phyloP scores from a whole-genome alignment of 192 early-diverging fungal genomes.

The Thamnidium elegans region DNA sequence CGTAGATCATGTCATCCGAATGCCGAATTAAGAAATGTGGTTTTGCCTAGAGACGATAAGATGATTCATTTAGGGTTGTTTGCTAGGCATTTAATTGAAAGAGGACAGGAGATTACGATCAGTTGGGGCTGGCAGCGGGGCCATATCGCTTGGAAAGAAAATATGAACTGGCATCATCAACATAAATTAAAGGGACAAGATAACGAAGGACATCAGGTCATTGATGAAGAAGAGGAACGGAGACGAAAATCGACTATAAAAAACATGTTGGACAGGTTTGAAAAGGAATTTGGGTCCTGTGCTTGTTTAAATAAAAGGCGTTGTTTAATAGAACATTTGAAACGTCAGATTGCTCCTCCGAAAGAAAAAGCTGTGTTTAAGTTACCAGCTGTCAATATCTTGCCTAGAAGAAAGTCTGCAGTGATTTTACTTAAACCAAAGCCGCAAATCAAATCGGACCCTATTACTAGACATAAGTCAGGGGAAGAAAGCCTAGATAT shows the following conservation, averaged over 20 bases:
- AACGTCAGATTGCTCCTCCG: slow-evolving; percentile 16
- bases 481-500: slow-evolving; percentile 24
- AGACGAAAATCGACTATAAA: slow-evolving; percentile 31
- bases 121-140: slow-evolving; percentile 69
- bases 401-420: slow-evolving; percentile 1
- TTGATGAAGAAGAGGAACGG: slow-evolving; percentile 23
- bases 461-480: not conserved
- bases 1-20: slow-evolving; percentile 69
- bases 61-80: slow-evolving; percentile 67
- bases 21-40: slow-evolving; percentile 59
- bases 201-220: slow-evolving; percentile 13
- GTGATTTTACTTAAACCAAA: not conserved
- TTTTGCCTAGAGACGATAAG: slow-evolving; percentile 45
- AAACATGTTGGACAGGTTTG: slow-evolving; percentile 31
- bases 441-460: not conserved
- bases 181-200: slow-evolving; percentile 17
- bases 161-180: slow-evolving; percentile 25
- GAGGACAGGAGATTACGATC: slow-evolving; percentile 67
- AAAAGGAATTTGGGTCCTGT: slow-evolving; percentile 43
- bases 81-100: slow-evolving; percentile 50
- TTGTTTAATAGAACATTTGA: slow-evolving; percentile 44
- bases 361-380: not conserved
- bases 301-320: slow-evolving; percentile 41
- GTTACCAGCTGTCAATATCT: not conserved
- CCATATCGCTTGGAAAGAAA: slow-evolving; percentile 39